Evolutionary conservation across 2,329 filamentous ascomycete species (phyloP).

Genomic region (Phoma sp.): DNA sequence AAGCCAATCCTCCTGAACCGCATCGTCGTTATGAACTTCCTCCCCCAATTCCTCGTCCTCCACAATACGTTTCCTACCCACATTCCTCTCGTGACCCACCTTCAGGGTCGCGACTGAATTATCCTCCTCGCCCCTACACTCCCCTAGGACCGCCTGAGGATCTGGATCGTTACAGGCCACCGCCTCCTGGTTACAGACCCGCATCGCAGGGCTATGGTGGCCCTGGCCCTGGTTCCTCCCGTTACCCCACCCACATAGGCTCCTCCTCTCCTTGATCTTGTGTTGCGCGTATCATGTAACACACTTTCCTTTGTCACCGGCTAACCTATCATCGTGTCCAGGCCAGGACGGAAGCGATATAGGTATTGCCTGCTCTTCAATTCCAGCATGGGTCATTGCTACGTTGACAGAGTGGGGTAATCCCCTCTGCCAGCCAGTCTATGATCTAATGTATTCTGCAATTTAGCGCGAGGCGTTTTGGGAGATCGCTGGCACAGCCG

Average conservation of each 20-base stretch:
- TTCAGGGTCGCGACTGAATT: conserved; percentile 26
- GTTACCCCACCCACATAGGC: conserved; percentile 35
- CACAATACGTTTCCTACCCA: conserved; percentile 20
- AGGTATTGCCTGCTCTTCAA: conserved; percentile 1
- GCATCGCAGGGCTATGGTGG: conserved; percentile 11
- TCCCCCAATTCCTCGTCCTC: conserved; percentile 31
- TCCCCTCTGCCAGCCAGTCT: conserved; percentile 6
- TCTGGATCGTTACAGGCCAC: conserved; percentile 10
- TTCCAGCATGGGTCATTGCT: not conserved
- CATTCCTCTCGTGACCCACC: conserved; percentile 31
- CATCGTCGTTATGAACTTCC: conserved; percentile 39
- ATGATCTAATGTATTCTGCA: conserved; percentile 13
- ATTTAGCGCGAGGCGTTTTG: conserved; percentile 32
- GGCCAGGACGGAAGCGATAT: conserved; percentile 42
- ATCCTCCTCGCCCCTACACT: conserved; percentile 20
- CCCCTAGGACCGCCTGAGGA: conserved; percentile 7
- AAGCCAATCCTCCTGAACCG: conserved; percentile 43
- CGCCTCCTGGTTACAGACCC: conserved; percentile 9
- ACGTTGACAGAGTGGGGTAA: conserved; percentile 8
- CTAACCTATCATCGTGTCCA: conserved; percentile 31
- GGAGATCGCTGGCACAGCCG: not conserved
- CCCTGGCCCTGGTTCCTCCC: conserved; percentile 33
- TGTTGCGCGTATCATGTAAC: conserved; percentile 19
- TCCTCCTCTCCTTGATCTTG: conserved; percentile 34
- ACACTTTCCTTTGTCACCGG: conserved; percentile 25